A percentile compares a stretch with the other conserved stretches of the same genome.
These are phyloP conservation scores for Datura wrightii DNA, from an alignment of 257 asterid genomes.

Conservation along the genomic window DNA sequence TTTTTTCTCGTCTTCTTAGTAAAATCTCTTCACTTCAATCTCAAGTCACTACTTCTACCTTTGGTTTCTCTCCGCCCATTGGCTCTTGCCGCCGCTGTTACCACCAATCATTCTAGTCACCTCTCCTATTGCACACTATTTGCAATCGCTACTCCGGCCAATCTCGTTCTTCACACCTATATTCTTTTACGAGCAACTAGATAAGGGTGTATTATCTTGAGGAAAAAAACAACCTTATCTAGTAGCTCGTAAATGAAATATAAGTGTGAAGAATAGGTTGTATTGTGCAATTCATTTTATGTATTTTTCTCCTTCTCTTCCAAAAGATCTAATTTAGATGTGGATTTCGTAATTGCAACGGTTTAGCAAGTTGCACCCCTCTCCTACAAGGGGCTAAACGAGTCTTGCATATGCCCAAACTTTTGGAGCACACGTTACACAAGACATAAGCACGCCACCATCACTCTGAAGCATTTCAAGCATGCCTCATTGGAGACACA, in stretches of 20 bases:
- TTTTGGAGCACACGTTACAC: neutral
- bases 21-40: constrained; percentile 22
- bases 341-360: neutral
- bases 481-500: neutral
- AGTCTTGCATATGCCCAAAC: neutral
- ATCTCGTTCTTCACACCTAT: neutral
- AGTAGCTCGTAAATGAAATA: neutral
- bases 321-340: neutral
- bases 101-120: neutral
- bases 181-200: neutral
- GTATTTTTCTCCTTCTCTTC: constrained; percentile 4
- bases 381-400: neutral
- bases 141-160: neutral
- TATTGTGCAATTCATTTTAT: neutral
- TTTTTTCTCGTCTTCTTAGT: neutral
- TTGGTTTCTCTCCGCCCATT: neutral
- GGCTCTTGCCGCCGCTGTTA: neutral
- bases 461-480: neutral
- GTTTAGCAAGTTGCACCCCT: neutral
- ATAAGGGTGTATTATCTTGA: neutral
- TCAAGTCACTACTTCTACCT: neutral
- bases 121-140: neutral
- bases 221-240: neutral
- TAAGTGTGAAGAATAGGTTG: neutral
- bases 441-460: neutral